A percentile compares a stretch with the other conserved stretches of the same genome.
phyloP scores from a whole-genome alignment of 306 rosid genomes.

The Dicorynia guianensis region DNA sequence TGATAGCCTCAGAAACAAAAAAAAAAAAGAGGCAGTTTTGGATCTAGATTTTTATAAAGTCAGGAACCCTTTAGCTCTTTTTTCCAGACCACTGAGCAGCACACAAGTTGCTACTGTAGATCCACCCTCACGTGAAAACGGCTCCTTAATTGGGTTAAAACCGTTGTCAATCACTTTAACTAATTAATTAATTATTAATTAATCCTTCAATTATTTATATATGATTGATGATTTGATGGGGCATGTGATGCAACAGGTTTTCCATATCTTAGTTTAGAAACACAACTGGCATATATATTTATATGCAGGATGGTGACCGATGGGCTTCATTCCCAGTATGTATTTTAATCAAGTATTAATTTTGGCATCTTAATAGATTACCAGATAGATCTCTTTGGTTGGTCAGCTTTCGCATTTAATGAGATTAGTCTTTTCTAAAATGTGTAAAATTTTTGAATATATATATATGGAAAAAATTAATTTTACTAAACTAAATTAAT shows the following conservation, averaged over 20 bases:
- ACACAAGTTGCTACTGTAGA: neutral
- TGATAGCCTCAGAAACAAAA: neutral
- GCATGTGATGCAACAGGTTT: neutral
- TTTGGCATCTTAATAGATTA: too few relatives aligned
- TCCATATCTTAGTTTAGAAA: too few relatives aligned
- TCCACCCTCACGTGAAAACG: constrained; percentile 13
- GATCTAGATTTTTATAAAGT: constrained; percentile 29
- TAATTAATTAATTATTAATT: neutral
- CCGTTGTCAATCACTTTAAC: neutral
- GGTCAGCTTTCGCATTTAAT: too few relatives aligned
- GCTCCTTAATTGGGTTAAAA: neutral
- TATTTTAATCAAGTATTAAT: too few relatives aligned
- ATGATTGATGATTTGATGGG: neutral
- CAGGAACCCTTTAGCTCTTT: neutral
- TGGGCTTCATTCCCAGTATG: too few relatives aligned
- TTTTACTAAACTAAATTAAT: too few relatives aligned
- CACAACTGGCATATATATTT: too few relatives aligned
- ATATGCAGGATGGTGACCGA: too few relatives aligned
- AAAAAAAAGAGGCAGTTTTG: neutral
- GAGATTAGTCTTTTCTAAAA: too few relatives aligned
- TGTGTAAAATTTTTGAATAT: too few relatives aligned
- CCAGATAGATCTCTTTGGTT: too few relatives aligned
- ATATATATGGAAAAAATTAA: too few relatives aligned
- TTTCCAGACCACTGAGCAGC: neutral
- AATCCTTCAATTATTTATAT: neutral